Conservation (phyloP, 371 early-diverging fungal genomes). For the Syncephalastrum sp. region DNA sequence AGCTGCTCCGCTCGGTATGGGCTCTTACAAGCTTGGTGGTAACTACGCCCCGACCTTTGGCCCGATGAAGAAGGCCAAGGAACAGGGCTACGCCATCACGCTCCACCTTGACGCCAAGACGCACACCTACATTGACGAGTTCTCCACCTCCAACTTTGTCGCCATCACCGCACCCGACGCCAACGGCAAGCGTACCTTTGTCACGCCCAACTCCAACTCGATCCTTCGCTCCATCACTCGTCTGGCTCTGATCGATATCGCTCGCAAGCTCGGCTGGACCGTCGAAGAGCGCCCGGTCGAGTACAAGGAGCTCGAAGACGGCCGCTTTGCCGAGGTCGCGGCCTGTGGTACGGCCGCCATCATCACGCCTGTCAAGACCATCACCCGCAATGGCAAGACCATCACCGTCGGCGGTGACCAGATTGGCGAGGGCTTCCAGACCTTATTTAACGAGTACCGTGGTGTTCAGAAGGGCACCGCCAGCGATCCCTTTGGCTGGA, state of each 20-base stretch:
- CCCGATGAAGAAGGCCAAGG: slow-evolving; percentile 61
- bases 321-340: slow-evolving; percentile 69
- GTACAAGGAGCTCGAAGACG: slow-evolving; percentile 60
- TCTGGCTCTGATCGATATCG: slow-evolving; percentile 66
- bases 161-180: slow-evolving; percentile 58
- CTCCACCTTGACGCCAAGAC: slow-evolving; percentile 75
- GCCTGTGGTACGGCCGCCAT: slow-evolving; percentile 81
- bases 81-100: slow-evolving; percentile 67
- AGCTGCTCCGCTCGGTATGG: slow-evolving; percentile 64
- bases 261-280: slow-evolving; percentile 63
- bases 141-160: slow-evolving; percentile 83
- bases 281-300: slow-evolving; percentile 59
- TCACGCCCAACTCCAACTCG: slow-evolving; percentile 68
- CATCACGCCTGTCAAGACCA: slow-evolving; percentile 73
- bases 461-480: slow-evolving; percentile 69
- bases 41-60: slow-evolving; percentile 72
- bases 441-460: slow-evolving; percentile 60
- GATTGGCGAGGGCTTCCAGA: slow-evolving; percentile 57
- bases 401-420: slow-evolving; percentile 41
- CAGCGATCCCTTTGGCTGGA: slow-evolving; percentile 66
- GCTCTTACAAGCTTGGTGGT: slow-evolving; percentile 73
- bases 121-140: slow-evolving; percentile 72
- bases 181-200: slow-evolving; percentile 58
- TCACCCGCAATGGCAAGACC: slow-evolving; percentile 57
- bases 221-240: slow-evolving; percentile 76